Base-by-base conservation (phyloP, 192 early-diverging fungal species). In the Coemansia sp. region DNA sequence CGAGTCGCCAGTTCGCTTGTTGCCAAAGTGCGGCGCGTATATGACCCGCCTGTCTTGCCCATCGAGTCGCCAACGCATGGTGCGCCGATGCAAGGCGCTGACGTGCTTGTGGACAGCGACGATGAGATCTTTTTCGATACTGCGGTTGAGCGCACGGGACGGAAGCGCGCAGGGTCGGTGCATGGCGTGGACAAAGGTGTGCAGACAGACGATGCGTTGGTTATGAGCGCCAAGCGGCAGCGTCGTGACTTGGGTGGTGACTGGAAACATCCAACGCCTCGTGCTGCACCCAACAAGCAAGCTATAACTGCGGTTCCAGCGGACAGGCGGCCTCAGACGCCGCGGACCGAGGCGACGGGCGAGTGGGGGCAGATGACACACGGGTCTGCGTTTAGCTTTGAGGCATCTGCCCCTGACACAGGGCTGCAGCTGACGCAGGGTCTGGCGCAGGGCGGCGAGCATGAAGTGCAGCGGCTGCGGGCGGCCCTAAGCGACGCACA, bases 1-100 rank as follows among this genome's bases (percentile, higher is more conserved):
- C 77, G 84, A 5, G 84, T 86, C 2, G 86, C 87, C 10, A 75
- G 72, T 22, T 81, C 73, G 57, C 75, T 86, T 29, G 86, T 87
- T 2, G 76, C 85, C 14, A 66, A 70, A 6, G 80, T 82, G 21
- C 68, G 79, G 32, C 63, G 29, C 7, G 25, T 47, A 5, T 14
- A 32, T 10, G 64, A 51, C 17, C 39, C 56, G 21, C 22, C 37
- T 22, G 17, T 64, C 29, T 6, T 41, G 58, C 3, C 41, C 10
- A n/a, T 5, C 9, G 53, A 38, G 53, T 55, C 53, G 53, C 53
- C 53, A 0, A 55, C 53, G 23, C 53, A 25, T 15, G 53, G 53
- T 2, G 8, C 17, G 63, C 51, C 27, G 19, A 63, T 27, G 21
- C 49, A 15, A 35, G 47, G 11, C 25, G 63, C 41, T 1, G 66